phyloP scores from a whole-genome alignment of 176 grass and related monocot genomes.

The Oryza officinalis region DNA sequence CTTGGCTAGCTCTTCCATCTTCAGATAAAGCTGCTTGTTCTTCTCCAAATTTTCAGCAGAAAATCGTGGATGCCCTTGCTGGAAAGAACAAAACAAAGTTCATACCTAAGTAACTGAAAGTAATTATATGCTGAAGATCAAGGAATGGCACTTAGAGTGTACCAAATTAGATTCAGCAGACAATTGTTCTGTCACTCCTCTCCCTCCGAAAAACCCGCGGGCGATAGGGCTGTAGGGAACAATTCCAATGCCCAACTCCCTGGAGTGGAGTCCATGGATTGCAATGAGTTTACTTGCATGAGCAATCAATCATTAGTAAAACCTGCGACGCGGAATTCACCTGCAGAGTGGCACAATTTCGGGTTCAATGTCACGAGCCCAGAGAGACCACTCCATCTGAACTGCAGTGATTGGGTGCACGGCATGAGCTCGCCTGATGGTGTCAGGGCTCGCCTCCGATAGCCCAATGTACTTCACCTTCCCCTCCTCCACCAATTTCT shows the following conservation, averaged over 20 bases:
- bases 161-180: slow-evolving; percentile 64
- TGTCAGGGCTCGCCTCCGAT: slow-evolving; percentile 80
- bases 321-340: slow-evolving; percentile 24
- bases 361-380: slow-evolving; percentile 76
- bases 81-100: background rate
- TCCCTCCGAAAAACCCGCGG: slow-evolving; percentile 74
- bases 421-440: slow-evolving; percentile 66
- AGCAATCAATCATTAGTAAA: background rate
- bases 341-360: slow-evolving; percentile 91
- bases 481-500: slow-evolving; percentile 83
- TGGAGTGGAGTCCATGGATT: slow-evolving; percentile 35
- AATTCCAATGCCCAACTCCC: slow-evolving; percentile 86
- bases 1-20: slow-evolving; percentile 51
- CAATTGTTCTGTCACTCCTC: slow-evolving; percentile 52
- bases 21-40: slow-evolving; percentile 64
- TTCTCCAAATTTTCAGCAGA: slow-evolving; percentile 66
- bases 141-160: background rate
- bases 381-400: slow-evolving; percentile 96
- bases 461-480: slow-evolving; percentile 81
- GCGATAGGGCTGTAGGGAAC: slow-evolving; percentile 87
- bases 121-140: background rate
- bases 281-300: background rate
- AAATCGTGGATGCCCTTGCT: slow-evolving; percentile 68
- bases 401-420: slow-evolving; percentile 75
- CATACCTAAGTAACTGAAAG: background rate